Evolutionary conservation across 306 rosid species (phyloP).

Genomic region (Vachellia collinsii): DNA sequence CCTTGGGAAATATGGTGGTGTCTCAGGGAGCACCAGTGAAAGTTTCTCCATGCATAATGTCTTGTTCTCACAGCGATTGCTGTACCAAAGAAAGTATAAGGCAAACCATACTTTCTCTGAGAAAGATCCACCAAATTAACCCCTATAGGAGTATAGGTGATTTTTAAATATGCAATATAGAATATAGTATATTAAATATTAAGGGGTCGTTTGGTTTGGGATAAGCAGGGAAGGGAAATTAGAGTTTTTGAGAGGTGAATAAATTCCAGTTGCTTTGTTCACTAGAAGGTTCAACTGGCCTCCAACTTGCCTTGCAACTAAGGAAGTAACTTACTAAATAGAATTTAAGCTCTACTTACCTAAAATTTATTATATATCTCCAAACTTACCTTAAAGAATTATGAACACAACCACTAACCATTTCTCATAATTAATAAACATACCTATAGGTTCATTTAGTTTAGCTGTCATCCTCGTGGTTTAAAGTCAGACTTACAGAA

Average conservation of each 20-base stretch:
- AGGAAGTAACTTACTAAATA: no score
- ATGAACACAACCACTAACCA: neutral
- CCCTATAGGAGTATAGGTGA: neutral
- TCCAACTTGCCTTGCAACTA: no score
- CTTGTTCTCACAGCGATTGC: conserved; percentile 80
- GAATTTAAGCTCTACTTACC: no score
- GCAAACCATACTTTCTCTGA: conserved; percentile 22
- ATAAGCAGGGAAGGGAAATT: neutral
- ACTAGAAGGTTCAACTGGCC: neutral
- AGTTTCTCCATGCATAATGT: conserved; percentile 84
- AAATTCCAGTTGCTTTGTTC: neutral
- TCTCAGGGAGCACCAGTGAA: conserved; percentile 88
- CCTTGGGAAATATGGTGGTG: conserved; percentile 82
- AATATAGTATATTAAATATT: neutral
- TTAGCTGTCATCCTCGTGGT: conserved; percentile 5
- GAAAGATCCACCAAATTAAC: conserved; percentile 7
- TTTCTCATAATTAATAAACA: conserved; percentile 27
- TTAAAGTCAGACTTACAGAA: conserved; percentile 64
- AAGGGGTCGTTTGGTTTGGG: neutral
- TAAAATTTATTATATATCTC: no score
- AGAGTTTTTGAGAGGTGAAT: neutral
- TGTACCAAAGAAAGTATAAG: conserved; percentile 51
- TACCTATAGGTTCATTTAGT: conserved; percentile 22
- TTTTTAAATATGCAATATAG: conserved; percentile 22
- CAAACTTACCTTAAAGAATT: no score